Conservation (phyloP, 352 stramenopile species). For the Phytophthora hybrid region DNA sequence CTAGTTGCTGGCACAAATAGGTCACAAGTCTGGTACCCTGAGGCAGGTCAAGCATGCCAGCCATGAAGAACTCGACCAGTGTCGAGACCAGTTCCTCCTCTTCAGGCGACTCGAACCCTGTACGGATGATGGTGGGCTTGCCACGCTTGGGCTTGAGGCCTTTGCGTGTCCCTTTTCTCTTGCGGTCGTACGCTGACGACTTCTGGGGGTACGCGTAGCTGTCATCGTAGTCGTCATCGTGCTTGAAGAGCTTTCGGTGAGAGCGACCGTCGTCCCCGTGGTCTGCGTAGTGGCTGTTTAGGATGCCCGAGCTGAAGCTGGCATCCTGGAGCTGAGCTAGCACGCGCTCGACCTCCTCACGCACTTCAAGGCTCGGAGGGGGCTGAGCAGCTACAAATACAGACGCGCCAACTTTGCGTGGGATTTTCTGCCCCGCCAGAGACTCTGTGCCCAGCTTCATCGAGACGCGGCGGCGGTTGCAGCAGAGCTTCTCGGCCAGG, state of each 20-base stretch:
- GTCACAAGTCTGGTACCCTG: slow-evolving; percentile 66
- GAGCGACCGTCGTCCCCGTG: slow-evolving; percentile 9
- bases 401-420: slow-evolving; percentile 70
- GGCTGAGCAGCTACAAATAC: slow-evolving; percentile 62
- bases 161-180: slow-evolving; percentile 22
- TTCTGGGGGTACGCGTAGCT: slow-evolving; percentile 3
- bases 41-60: slow-evolving; percentile 56
- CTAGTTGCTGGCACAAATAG: slow-evolving; percentile 68
- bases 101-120: slow-evolving; percentile 71
- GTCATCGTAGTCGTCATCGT: slow-evolving; percentile 22
- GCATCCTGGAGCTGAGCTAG: slow-evolving; percentile 47
- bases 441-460: slow-evolving; percentile 80
- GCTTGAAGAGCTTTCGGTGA: slow-evolving; percentile 21
- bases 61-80: slow-evolving; percentile 74
- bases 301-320: slow-evolving; percentile 42
- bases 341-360: slow-evolving; percentile 42
- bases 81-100: slow-evolving; percentile 68
- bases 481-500: slow-evolving; percentile 69
- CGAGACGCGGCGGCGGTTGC: slow-evolving; percentile 68
- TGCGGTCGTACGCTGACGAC: slow-evolving; percentile 11
- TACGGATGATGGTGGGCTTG: slow-evolving; percentile 77
- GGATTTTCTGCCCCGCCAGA: slow-evolving; percentile 67
- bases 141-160: slow-evolving; percentile 37
- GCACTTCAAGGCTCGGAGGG: slow-evolving; percentile 40
- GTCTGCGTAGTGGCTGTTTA: slow-evolving; percentile 18